These are phyloP conservation scores for Colletotrichum liaoningense DNA, from an alignment of 2,329 filamentous ascomycete genomes.

Conservation along the genomic window DNA sequence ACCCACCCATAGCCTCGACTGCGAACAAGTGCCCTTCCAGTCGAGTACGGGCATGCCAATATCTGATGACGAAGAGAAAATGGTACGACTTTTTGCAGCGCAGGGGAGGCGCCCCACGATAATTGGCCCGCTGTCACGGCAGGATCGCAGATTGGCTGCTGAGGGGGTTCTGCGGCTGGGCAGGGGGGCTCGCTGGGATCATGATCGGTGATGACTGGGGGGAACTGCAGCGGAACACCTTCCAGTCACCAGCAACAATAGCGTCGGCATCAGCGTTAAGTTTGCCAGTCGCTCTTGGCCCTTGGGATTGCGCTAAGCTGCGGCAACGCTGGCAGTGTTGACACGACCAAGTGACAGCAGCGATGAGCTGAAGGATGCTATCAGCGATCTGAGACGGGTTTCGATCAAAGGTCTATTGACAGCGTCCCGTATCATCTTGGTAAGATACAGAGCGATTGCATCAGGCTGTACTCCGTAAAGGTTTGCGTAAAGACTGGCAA, in stretches of 20 bases:
- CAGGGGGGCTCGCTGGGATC: constrained; percentile 23
- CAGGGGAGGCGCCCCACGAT: constrained; percentile 34
- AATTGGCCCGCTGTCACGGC: constrained; percentile 37
- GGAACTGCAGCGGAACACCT: constrained; percentile 8
- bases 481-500: not conserved
- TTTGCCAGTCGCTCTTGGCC: not conserved
- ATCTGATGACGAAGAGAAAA: constrained; percentile 35
- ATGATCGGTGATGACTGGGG: constrained; percentile 9
- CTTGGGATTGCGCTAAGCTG: not conserved
- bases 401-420: not conserved
- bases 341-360: constrained; percentile 1
- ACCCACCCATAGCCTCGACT: constrained; percentile 25
- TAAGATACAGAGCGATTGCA: not conserved
- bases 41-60: constrained; percentile 28
- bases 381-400: not conserved
- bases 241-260: constrained; percentile 10
- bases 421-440: not conserved
- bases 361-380: not conserved
- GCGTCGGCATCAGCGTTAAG: not conserved
- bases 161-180: constrained; percentile 30
- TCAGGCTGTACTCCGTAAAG: not conserved
- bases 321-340: not conserved
- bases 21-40: constrained; percentile 19
- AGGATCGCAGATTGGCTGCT: constrained; percentile 39
- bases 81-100: constrained; percentile 39